Conservation (phyloP, 768 basidiomycete species). For the Trametes punicea region DNA sequence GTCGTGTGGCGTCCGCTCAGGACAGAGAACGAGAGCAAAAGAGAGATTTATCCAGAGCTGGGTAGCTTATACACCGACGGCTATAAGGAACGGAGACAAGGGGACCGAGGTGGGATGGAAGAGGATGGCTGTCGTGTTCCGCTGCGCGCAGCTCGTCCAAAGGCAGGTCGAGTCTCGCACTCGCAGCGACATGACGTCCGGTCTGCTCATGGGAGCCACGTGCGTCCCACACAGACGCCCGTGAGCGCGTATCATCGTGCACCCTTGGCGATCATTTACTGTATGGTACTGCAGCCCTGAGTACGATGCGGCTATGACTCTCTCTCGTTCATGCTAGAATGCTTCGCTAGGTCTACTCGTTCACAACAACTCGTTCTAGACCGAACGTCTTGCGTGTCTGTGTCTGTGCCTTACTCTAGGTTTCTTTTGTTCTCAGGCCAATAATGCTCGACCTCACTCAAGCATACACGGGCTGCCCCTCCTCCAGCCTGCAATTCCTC, state of each 20-base stretch:
- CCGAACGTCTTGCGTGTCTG: too few relatives aligned
- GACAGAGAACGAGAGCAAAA: too few relatives aligned
- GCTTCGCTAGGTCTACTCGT: background rate
- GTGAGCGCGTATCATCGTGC: background rate
- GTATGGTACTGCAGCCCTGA: too few relatives aligned
- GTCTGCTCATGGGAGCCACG: slow-evolving; percentile 13
- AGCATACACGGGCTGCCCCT: slow-evolving; percentile 50
- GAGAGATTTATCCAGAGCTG: background rate
- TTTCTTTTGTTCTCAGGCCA: background rate
- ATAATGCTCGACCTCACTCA: slow-evolving; percentile 47
- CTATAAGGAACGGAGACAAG: background rate
- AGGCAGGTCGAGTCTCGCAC: background rate
- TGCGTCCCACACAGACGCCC: background rate
- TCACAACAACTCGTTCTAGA: background rate
- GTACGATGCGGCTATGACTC: too few relatives aligned
- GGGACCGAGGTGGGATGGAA: slow-evolving; percentile 4
- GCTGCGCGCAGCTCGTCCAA: slow-evolving; percentile 10
- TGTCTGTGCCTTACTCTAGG: background rate
- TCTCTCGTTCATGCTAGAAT: slow-evolving; percentile 2
- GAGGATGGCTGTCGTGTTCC: slow-evolving; percentile 4
- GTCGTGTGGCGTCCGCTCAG: background rate
- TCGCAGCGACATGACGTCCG: slow-evolving; percentile 11
- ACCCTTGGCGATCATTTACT: too few relatives aligned
- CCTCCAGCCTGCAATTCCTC: slow-evolving; percentile 54
- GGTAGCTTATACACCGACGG: background rate